Base-by-base conservation (phyloP, 2,329 filamentous ascomycete species). In the Stagonosporopsis rhizophila region DNA sequence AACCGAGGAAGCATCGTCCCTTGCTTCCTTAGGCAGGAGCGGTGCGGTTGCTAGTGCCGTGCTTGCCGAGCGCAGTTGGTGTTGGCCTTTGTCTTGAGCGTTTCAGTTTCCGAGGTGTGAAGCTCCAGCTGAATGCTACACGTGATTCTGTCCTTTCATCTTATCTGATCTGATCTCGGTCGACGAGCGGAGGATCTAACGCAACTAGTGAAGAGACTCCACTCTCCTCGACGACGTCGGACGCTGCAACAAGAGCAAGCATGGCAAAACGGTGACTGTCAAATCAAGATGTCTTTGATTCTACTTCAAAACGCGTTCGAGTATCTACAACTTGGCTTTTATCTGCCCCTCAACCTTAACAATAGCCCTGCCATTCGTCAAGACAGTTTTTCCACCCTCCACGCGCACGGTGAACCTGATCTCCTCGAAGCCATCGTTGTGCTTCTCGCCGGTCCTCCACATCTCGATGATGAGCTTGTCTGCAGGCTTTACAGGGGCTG, bases 341-440 rank as follows among this genome's bases (percentile, higher is more conserved):
- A 60, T 66, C 42, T 77, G 73, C 7, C 78, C 83, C 47, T 83
- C 82, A 56, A 85, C 80, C 82, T 85, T 91, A 70, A 97, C 85
- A 73, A 94, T 75, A 23, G 91, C 91, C 55, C 92, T 83, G 4
- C 93, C 93, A 75, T 97, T 96, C 78, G 87, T 95, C 77, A 97
- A 79, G 59, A 91, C 91, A 17, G 92, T 87, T 83, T 95, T 96
- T 28, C 90, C 91, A 28, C 88, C 87, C 67, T 89, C 89, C 23
- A 96, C 87, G 73, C 85, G 85, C 1, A 90, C 91, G 50, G 88
- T 82, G 72, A 96, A 97, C 42, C 91, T 83, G 46, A 96, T 80
- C 76, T 96, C 92, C 77, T 96, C 92, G 78, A 85, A 96, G 78
- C 83, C 68, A 63, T 79, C 69, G 39, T 83, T 84, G 72, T 87